A percentile compares a stretch with the other conserved stretches of the same genome.
These are phyloP conservation scores for Leccinum imitatum DNA, from an alignment of 768 basidiomycete species.

Conservation along the genomic window DNA sequence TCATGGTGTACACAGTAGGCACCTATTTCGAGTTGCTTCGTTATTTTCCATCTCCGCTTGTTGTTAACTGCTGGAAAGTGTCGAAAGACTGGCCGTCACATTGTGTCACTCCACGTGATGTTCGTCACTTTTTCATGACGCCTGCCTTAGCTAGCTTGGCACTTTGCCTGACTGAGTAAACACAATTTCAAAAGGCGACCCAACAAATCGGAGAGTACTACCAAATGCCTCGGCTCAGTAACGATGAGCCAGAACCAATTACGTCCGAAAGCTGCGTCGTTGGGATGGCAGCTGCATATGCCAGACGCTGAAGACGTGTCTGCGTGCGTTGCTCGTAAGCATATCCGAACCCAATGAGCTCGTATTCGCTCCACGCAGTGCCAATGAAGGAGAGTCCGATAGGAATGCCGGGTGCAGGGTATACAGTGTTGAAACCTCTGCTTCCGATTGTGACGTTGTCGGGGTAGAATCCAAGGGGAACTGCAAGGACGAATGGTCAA, in stretches of 20 bases:
- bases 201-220: background rate
- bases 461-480: conserved; percentile 41
- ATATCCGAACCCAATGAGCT: conserved; percentile 41
- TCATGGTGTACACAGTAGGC: too few species aligned
- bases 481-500: conserved; percentile 5
- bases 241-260: conserved; percentile 9
- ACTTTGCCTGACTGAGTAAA: too few species aligned
- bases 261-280: conserved; percentile 48
- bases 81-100: too few species aligned
- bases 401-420: conserved; percentile 39
- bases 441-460: conserved; percentile 30
- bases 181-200: background rate
- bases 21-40: too few species aligned
- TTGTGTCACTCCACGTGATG: too few species aligned
- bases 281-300: conserved; percentile 54
- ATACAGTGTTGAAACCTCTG: conserved; percentile 35
- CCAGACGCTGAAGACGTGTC: conserved; percentile 46
- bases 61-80: too few species aligned
- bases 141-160: too few species aligned
- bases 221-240: background rate
- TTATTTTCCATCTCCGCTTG: too few species aligned
- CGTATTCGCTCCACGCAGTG: conserved; percentile 44
- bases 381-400: conserved; percentile 44
- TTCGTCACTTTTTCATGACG: too few species aligned
- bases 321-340: conserved; percentile 57